Evolutionary conservation across 805 yeast species (phyloP).

Genomic region (Yamadazyma philogaea): DNA sequence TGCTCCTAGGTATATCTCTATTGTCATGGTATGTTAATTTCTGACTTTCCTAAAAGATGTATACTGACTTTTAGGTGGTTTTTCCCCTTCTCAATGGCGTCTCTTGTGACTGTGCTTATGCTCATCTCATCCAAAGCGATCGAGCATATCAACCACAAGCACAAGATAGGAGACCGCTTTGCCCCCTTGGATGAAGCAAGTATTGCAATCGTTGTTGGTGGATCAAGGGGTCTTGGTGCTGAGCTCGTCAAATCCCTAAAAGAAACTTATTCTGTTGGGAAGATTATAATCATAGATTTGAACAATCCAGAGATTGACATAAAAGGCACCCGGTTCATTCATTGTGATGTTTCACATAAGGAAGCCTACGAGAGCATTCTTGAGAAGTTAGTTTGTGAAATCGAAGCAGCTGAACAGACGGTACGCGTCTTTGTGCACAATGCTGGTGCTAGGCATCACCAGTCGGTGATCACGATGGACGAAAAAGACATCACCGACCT

Average conservation of each 20-base stretch:
- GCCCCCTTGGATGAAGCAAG: slow-evolving; percentile 10
- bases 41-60: neutral
- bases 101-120: neutral
- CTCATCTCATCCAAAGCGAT: neutral
- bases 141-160: neutral
- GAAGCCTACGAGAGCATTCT: slow-evolving; percentile 16
- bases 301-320: slow-evolving; percentile 5
- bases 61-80: neutral
- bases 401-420: slow-evolving; percentile 10
- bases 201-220: slow-evolving; percentile 48
- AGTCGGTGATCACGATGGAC: slow-evolving; percentile 24
- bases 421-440: slow-evolving; percentile 39
- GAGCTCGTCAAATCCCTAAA: slow-evolving; percentile 30
- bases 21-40: slow-evolving; percentile 1
- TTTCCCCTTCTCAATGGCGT: neutral
- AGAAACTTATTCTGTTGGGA: slow-evolving; percentile 15
- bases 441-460: slow-evolving; percentile 46
- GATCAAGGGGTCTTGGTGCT: slow-evolving; percentile 48
- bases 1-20: neutral
- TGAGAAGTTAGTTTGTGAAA: slow-evolving; percentile 20
- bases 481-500: slow-evolving; percentile 20
- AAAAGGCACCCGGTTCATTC: slow-evolving; percentile 13
- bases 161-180: neutral
- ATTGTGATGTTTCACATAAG: slow-evolving; percentile 24
- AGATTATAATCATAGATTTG: slow-evolving; percentile 16